phyloP scores from a whole-genome alignment of 495 filamentous ascomycete species.

The Rostrohypoxylon terebratum region DNA sequence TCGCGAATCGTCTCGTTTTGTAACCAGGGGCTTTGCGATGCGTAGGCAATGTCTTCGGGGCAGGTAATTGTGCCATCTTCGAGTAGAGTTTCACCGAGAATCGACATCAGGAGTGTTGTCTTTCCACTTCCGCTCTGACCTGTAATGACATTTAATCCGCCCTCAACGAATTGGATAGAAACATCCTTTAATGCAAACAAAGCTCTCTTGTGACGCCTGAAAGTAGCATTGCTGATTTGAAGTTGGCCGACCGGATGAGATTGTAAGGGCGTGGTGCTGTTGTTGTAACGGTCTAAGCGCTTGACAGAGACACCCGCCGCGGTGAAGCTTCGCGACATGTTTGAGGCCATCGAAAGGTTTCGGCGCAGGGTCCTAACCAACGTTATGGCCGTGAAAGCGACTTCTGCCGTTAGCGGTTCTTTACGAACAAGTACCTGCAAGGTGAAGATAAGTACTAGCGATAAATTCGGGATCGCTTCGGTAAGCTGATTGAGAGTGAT shows the following conservation, averaged over 20 bases:
- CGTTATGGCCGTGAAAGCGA: constrained; percentile 62
- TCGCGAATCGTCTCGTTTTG: constrained; percentile 66
- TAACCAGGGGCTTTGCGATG: constrained; percentile 68
- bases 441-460: constrained; percentile 59
- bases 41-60: constrained; percentile 64
- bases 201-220: constrained; percentile 59
- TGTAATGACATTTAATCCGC: constrained; percentile 64
- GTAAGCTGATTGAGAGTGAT: constrained; percentile 50
- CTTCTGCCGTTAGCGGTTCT: constrained; percentile 57
- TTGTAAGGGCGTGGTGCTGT: constrained; percentile 54
- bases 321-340: constrained; percentile 54
- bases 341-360: constrained; percentile 57
- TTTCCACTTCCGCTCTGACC: constrained; percentile 72
- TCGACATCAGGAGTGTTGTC: constrained; percentile 69
- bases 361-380: constrained; percentile 58
- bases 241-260: constrained; percentile 58
- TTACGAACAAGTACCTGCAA: constrained; percentile 57
- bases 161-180: constrained; percentile 62
- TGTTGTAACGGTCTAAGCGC: constrained; percentile 60
- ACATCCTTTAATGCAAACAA: constrained; percentile 61
- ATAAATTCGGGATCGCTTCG: constrained; percentile 56
- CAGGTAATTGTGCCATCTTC: constrained; percentile 59
- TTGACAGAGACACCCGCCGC: constrained; percentile 59
- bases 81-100: constrained; percentile 70
- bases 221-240: constrained; percentile 54